phyloP scores from a whole-genome alignment of 2,329 filamentous ascomycete species.

The Fusarium setosum region DNA sequence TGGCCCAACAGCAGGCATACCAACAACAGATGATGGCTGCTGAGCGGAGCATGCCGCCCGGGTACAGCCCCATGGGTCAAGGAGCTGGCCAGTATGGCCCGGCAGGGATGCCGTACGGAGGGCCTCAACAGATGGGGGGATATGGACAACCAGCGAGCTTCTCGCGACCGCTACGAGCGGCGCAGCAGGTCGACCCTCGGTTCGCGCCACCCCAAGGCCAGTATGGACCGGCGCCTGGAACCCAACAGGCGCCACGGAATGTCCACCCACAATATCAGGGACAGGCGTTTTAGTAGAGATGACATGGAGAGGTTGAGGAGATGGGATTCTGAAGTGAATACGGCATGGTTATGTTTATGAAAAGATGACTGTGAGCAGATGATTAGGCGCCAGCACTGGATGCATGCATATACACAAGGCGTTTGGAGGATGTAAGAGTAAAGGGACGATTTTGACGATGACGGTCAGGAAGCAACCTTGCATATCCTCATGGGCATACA shows the following conservation, averaged over 20 bases:
- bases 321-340: neutral
- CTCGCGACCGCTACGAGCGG: slow-evolving; percentile 47
- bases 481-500: slow-evolving; percentile 25
- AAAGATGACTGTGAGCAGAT: slow-evolving; percentile 15
- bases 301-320: neutral
- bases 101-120: slow-evolving; percentile 36
- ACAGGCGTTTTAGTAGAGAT: slow-evolving; percentile 47
- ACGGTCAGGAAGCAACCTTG: slow-evolving; percentile 23
- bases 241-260: slow-evolving; percentile 33
- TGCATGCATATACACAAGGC: slow-evolving; percentile 31
- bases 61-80: slow-evolving; percentile 41
- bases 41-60: no score
- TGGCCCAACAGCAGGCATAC: slow-evolving; percentile 39
- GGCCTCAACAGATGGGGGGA: slow-evolving; percentile 33
- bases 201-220: slow-evolving; percentile 47
- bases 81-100: slow-evolving; percentile 35
- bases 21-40: slow-evolving; percentile 42
- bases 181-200: slow-evolving; percentile 43
- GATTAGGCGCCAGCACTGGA: slow-evolving; percentile 26
- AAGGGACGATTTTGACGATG: slow-evolving; percentile 18
- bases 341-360: slow-evolving; percentile 19
- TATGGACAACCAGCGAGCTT: slow-evolving; percentile 42
- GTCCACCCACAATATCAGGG: slow-evolving; percentile 50
- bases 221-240: slow-evolving; percentile 37
- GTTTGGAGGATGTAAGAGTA: slow-evolving; percentile 28